These are phyloP conservation scores for Yamadazyma buinensis DNA, from an alignment of 1,139 yeast species.

Conservation along the genomic window DNA sequence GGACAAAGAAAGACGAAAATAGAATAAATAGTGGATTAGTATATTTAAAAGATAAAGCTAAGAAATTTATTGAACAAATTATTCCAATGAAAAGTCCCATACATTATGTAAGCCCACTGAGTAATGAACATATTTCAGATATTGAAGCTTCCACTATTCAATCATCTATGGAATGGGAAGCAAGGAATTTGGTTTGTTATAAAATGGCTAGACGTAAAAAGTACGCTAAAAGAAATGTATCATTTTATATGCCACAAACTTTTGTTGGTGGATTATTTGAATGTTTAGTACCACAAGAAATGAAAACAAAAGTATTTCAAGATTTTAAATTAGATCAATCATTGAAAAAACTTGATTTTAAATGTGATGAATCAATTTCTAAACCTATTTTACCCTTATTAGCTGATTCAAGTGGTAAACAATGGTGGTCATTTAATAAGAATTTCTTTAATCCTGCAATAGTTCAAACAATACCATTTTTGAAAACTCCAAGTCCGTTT, in stretches of 20 bases:
- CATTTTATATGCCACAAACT: conserved; percentile 54
- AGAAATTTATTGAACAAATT: conserved; percentile 19
- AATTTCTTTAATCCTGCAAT: conserved; percentile 23
- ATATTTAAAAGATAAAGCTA: conserved; percentile 17
- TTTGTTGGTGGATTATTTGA: conserved; percentile 66
- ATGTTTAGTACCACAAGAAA: conserved; percentile 36
- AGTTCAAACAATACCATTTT: conserved; percentile 54
- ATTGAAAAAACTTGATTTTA: conserved; percentile 18
- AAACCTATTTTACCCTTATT: conserved; percentile 55
- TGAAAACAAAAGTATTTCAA: conserved; percentile 18
- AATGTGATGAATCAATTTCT: conserved; percentile 35
- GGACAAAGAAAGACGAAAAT: not conserved
- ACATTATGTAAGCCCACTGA: conserved; percentile 25
- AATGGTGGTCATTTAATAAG: conserved; percentile 39
- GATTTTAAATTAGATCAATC: conserved; percentile 15
- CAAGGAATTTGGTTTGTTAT: conserved; percentile 45
- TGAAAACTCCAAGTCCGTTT: conserved; percentile 47
- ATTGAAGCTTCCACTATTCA: conserved; percentile 19
- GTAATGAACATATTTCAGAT: conserved; percentile 19
- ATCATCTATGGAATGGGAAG: conserved; percentile 26
- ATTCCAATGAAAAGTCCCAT: conserved; percentile 18
- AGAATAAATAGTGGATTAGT: conserved; percentile 1
- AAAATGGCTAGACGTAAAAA: conserved; percentile 62
- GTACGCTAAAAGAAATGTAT: conserved; percentile 47
- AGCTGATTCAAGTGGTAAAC: conserved; percentile 51